These are phyloP conservation scores for Hanseniaspora lachancei DNA, from an alignment of 805 yeast species.

Conservation along the genomic window DNA sequence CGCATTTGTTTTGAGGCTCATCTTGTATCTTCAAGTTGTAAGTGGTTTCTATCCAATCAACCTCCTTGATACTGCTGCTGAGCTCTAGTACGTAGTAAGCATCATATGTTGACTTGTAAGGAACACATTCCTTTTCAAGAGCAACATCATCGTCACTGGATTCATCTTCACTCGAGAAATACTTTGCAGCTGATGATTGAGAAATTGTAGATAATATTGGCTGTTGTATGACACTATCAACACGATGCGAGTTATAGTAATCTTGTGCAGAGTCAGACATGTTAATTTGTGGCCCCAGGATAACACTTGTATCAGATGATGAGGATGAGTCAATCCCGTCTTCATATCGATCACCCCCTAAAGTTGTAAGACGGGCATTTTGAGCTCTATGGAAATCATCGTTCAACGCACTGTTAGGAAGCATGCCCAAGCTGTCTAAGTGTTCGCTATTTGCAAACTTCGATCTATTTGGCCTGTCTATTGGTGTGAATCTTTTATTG, in stretches of 20 bases:
- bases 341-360: background rate
- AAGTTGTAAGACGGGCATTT: background rate
- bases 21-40: slow-evolving; percentile 54
- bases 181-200: background rate
- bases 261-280: background rate
- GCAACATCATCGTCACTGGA: background rate
- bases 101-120: slow-evolving; percentile 29
- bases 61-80: slow-evolving; percentile 41
- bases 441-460: too few species aligned
- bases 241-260: background rate
- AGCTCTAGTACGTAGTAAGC: slow-evolving; percentile 44
- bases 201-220: background rate
- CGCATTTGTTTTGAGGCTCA: slow-evolving; percentile 30
- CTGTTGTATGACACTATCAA: background rate
- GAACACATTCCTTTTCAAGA: slow-evolving; percentile 16
- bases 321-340: background rate
- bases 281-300: background rate
- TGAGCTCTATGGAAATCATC: too few species aligned
- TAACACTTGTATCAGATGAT: background rate
- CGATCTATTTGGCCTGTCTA: background rate
- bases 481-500: slow-evolving; percentile 6
- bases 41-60: slow-evolving; percentile 60
- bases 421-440: background rate
- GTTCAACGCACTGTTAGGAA: slow-evolving; percentile 7
- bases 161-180: background rate